These are phyloP conservation scores for Fagopyrum tataricum DNA, from an alignment of 148 eudicot species.

Conservation along the genomic window DNA sequence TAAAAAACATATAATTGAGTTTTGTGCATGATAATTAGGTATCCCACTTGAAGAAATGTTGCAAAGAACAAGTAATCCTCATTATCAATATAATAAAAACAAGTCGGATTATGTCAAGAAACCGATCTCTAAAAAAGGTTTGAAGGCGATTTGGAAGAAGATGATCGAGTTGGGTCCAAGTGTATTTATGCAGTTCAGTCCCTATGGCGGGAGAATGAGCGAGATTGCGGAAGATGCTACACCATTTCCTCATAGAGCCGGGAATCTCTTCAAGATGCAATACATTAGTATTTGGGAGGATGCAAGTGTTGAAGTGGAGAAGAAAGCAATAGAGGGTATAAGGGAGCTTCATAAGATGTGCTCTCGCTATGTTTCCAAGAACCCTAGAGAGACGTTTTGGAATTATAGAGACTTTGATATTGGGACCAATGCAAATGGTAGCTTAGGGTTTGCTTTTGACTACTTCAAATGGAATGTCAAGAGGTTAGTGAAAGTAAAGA, in stretches of 20 bases:
- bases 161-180: conserved; percentile 24
- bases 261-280: conserved; percentile 34
- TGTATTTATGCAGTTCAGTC: conserved; percentile 27
- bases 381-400: conserved; percentile 36
- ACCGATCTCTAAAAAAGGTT: conserved; percentile 26
- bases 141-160: conserved; percentile 29
- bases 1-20: neutral
- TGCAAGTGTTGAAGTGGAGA: conserved; percentile 6
- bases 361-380: conserved; percentile 33
- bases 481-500: conserved; percentile 34
- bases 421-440: conserved; percentile 26
- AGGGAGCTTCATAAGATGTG: conserved; percentile 21
- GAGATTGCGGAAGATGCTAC: conserved; percentile 23
- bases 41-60: conserved; percentile 21
- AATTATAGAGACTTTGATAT: conserved; percentile 41
- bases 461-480: conserved; percentile 29
- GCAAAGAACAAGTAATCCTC: conserved; percentile 7
- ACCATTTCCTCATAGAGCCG: conserved; percentile 45
- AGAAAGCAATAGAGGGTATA: conserved; percentile 1
- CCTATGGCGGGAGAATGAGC: conserved; percentile 42
- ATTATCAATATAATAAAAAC: conserved; percentile 11
- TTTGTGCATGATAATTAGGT: neutral
- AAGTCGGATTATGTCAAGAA: conserved; percentile 39
- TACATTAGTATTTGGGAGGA: conserved; percentile 24
- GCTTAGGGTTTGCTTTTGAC: conserved; percentile 14